These are phyloP conservation scores for Boletus sp. DNA, from an alignment of 768 basidiomycete genomes.

Conservation along the genomic window DNA sequence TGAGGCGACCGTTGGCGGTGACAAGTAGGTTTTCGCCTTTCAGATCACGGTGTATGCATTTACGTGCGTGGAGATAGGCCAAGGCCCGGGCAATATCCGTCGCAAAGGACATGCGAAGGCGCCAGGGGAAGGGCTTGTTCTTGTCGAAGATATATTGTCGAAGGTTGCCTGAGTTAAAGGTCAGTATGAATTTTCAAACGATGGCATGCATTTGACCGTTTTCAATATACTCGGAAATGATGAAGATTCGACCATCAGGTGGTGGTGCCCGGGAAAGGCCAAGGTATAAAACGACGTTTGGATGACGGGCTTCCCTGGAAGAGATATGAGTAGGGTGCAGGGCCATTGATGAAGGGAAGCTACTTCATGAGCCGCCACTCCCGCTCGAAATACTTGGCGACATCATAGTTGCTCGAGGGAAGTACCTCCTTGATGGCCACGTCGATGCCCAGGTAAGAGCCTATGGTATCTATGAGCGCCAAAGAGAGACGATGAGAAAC, in stretches of 20 bases:
- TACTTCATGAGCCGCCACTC: constrained; percentile 97
- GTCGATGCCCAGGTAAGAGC: constrained; percentile 90
- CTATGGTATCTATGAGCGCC: constrained; percentile 37
- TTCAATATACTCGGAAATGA: constrained; percentile 93
- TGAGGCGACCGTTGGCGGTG: constrained; percentile 89
- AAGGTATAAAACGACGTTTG: constrained; percentile 91
- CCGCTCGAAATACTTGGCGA: constrained; percentile 96
- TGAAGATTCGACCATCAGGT: constrained; percentile 84
- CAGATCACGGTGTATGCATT: constrained; percentile 86
- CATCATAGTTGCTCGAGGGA: constrained; percentile 88
- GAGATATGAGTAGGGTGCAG: constrained; percentile 1
- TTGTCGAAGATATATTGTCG: constrained; percentile 89
- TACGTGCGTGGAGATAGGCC: constrained; percentile 95
- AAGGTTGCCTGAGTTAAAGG: constrained; percentile 53
- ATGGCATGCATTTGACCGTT: constrained; percentile 45
- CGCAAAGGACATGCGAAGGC: constrained; percentile 90
- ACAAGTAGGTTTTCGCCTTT: constrained; percentile 98
- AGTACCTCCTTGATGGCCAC: constrained; percentile 97
- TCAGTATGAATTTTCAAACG: constrained; percentile 1
- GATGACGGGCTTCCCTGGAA: constrained; percentile 78
- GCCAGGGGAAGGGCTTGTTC: constrained; percentile 84
- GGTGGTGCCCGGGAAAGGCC: constrained; percentile 81
- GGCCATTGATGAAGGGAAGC: constrained; percentile 10
- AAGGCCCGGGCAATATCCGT: constrained; percentile 92
- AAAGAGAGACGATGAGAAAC: neutral